Evolutionary conservation across 306 rosid genomes (phyloP).

Genomic region (Dalbergia oliveri): DNA sequence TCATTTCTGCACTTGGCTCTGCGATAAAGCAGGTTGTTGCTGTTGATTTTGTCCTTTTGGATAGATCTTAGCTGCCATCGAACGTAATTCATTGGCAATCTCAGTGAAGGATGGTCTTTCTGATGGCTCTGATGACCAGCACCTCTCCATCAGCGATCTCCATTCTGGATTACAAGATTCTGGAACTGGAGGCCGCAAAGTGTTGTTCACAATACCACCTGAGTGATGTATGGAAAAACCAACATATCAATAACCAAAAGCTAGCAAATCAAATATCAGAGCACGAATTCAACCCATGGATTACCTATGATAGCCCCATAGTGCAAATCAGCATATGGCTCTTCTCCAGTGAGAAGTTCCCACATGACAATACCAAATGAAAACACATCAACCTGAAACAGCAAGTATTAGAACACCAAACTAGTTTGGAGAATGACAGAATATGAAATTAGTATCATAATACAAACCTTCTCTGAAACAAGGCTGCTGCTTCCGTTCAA

Average conservation of each 20-base stretch:
- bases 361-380: slow-evolving; percentile 90
- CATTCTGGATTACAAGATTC: slow-evolving; percentile 81
- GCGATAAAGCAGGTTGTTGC: slow-evolving; percentile 58
- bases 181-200: slow-evolving; percentile 80
- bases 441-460: slow-evolving; percentile 21
- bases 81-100: slow-evolving; percentile 74
- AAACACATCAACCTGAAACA: slow-evolving; percentile 84
- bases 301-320: slow-evolving; percentile 95
- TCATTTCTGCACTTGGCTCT: slow-evolving; percentile 60
- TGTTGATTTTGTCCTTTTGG: slow-evolving; percentile 70
- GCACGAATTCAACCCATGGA: slow-evolving; percentile 2
- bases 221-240: slow-evolving; percentile 40
- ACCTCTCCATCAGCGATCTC: slow-evolving; percentile 81
- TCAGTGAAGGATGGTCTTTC: slow-evolving; percentile 86
- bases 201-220: slow-evolving; percentile 97
- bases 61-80: slow-evolving; percentile 76
- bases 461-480: slow-evolving; percentile 88
- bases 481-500: slow-evolving; percentile 93
- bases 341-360: slow-evolving; percentile 96
- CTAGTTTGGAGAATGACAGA: slow-evolving; percentile 23
- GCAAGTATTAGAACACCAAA: slow-evolving; percentile 19
- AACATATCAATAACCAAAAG: slow-evolving; percentile 35
- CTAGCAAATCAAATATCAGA: background rate
- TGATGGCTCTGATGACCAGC: slow-evolving; percentile 89
- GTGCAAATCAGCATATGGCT: slow-evolving; percentile 91